These are phyloP conservation scores for Malassezia dermatis DNA, from an alignment of 1,284 basidiomycete genomes.

Conservation along the genomic window DNA sequence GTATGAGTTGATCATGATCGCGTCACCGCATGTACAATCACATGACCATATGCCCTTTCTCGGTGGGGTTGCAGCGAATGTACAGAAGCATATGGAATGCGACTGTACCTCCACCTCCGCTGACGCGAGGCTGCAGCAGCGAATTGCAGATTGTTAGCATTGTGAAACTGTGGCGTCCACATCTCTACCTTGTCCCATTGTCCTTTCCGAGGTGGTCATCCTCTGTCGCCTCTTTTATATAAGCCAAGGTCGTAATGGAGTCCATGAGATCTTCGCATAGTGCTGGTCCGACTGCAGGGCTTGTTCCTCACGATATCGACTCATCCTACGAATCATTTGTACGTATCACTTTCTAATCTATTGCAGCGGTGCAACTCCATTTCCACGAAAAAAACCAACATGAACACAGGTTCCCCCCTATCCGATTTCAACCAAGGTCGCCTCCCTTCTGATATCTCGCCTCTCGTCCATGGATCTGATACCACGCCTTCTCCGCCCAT, in stretches of 20 bases:
- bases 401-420: not conserved
- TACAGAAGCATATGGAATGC: not conserved
- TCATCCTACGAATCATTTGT: not conserved
- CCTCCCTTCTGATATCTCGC: not conserved
- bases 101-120: not conserved
- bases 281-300: not conserved
- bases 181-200: not conserved
- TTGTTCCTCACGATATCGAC: not conserved
- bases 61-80: slow-evolving; percentile 17
- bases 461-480: not conserved
- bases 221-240: not conserved
- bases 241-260: not conserved
- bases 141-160: not conserved
- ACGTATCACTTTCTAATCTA: not conserved
- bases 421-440: not conserved
- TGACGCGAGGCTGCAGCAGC: slow-evolving; percentile 3
- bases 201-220: not conserved
- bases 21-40: slow-evolving; percentile 9
- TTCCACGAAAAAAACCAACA: not conserved
- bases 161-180: not conserved
- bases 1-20: slow-evolving; percentile 16
- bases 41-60: slow-evolving; percentile 1
- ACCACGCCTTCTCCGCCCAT: not conserved
- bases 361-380: not conserved
- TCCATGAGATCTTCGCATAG: not conserved